These are phyloP conservation scores for Malus domestica DNA, from an alignment of 306 rosid genomes.

Conservation along the genomic window ASM211411v1 NC_041800.1:26833733-26834232, in stretches of 20 bases:
- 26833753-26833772: not conserved
- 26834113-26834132: not conserved
- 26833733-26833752: not conserved
- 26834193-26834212: conserved; percentile 86
- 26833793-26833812: not conserved
- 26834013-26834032: not conserved
- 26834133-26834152: not conserved
- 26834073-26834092: not conserved
- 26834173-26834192: not conserved
- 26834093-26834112: too few relatives aligned
- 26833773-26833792: not conserved
- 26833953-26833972: not conserved
- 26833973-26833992: too few relatives aligned
- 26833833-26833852: not conserved
- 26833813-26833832: not conserved
- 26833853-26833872: not conserved
- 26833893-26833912: not conserved
- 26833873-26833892: not conserved
- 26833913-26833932: too few relatives aligned
- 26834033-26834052: too few relatives aligned
- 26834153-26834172: not conserved
- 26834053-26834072: too few relatives aligned
- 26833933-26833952: not conserved
- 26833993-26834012: not conserved
- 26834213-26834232: conserved; percentile 83